Evolutionary conservation across 768 basidiomycete species (phyloP).

Genomic region (Butyriboletus loyo): DNA sequence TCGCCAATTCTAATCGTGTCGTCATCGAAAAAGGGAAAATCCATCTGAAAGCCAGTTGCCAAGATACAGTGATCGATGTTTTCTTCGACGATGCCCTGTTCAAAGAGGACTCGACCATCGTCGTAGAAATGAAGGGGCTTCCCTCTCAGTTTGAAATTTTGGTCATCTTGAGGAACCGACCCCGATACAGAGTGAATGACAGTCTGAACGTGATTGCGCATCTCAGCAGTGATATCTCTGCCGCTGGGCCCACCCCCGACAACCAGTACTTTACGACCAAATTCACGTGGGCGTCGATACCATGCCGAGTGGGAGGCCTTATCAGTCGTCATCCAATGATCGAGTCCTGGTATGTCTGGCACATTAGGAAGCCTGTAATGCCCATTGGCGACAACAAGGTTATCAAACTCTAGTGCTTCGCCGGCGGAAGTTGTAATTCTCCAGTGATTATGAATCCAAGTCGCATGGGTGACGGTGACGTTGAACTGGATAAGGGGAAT

Average conservation of each 20-base stretch:
- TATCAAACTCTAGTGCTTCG: constrained; percentile 47
- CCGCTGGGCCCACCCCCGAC: constrained; percentile 65
- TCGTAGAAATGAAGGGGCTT: constrained; percentile 41
- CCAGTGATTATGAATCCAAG: constrained; percentile 47
- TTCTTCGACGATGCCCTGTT: constrained; percentile 53
- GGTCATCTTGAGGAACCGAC: constrained; percentile 30
- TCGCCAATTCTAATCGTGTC: constrained; percentile 34
- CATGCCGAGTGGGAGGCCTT: constrained; percentile 64
- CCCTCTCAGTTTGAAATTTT: constrained; percentile 40
- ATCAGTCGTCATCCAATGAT: constrained; percentile 49
- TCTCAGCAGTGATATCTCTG: constrained; percentile 60
- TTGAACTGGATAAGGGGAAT: constrained; percentile 58
- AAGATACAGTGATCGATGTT: constrained; percentile 63
- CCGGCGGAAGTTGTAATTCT: constrained; percentile 41
- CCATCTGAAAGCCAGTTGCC: constrained; percentile 71
- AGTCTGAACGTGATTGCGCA: constrained; percentile 40
- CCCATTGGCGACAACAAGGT: constrained; percentile 74
- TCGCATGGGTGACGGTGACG: constrained; percentile 49
- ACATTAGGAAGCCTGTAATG: constrained; percentile 66
- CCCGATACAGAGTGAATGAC: constrained; percentile 57
- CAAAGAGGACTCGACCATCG: constrained; percentile 51
- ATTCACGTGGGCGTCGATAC: constrained; percentile 53
- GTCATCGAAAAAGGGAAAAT: constrained; percentile 58
- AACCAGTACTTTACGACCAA: constrained; percentile 42
- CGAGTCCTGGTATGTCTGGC: constrained; percentile 58